Evolutionary conservation across 805 yeast species (phyloP), one percentile per base, ranked within the genome.

Genomic region (Maudiozyma barnettii): DNA sequence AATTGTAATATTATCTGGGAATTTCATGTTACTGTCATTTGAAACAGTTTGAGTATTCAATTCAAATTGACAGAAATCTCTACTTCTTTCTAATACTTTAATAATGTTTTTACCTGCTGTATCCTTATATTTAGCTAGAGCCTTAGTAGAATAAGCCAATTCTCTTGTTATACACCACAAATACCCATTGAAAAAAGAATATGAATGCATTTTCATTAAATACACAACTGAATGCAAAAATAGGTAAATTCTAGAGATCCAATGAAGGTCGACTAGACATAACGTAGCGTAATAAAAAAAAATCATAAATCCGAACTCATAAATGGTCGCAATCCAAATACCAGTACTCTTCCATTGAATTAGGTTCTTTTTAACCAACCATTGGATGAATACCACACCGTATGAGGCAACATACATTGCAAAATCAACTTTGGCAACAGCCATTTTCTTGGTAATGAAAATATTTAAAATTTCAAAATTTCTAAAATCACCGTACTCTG

Each of bases 131-230:
- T 71, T 71, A 18, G 71, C 68, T 39, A 79, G 54, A 43, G 73
- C 72, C 2, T 50, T 57, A 47, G 67, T 67, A 0, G 86, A 76
- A 49, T 70, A 74, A 2, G 70, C 55, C 40, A 82, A 66, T 58
- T 85, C 91, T 14, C 69, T 64, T 20, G 63, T 57, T 40, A 82
- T 77, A 31, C 63, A 67, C 89, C 95, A 86, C 49, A 93, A 68
- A 61, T 91, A 88, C 0, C 98, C 99, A 60, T 90, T 90, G 68
- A 81, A 93, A 59, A 85, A 89, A 1, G 87, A 87, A 62, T 82
- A 93, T 1, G 98, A 89, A 64, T 93, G 98, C 79, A 84, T 83
- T 63, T 93, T 93, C 99, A 93, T 93, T 55, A 95, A 62, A 53
- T 89, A 70, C 1, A 93, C 98, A 43, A 88, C 70, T 10, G 89